Evolutionary conservation across 805 yeast species (phyloP).

Genomic region (Hyphopichia homilentoma): DNA sequence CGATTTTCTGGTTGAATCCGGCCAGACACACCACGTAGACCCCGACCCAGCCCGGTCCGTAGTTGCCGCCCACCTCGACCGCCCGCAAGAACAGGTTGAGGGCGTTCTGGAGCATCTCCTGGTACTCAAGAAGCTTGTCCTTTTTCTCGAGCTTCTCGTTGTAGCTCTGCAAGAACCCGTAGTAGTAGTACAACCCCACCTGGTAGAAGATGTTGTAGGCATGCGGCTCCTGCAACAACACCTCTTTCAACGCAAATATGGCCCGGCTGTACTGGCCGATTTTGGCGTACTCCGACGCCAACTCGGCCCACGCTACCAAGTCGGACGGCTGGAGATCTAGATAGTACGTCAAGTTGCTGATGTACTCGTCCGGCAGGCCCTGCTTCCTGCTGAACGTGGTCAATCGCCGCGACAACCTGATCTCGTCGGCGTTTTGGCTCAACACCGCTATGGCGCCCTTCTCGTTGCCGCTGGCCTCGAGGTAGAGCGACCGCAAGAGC

Average conservation of each 20-base stretch:
- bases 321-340: slow-evolving; percentile 72
- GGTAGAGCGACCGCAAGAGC: slow-evolving; percentile 50
- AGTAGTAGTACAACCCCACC: slow-evolving; percentile 46
- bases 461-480: slow-evolving; percentile 49
- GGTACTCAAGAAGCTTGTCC: slow-evolving; percentile 25
- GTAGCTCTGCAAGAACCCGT: slow-evolving; percentile 21
- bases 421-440: slow-evolving; percentile 30
- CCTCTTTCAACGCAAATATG: slow-evolving; percentile 64
- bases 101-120: slow-evolving; percentile 22
- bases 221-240: slow-evolving; percentile 61
- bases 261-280: slow-evolving; percentile 67
- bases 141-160: slow-evolving; percentile 17
- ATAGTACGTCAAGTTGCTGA: slow-evolving; percentile 50
- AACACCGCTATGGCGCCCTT: slow-evolving; percentile 24
- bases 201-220: slow-evolving; percentile 65
- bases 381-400: slow-evolving; percentile 28
- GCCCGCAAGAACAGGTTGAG: slow-evolving; percentile 59
- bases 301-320: slow-evolving; percentile 72
- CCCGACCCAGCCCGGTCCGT: slow-evolving; percentile 74
- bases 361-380: slow-evolving; percentile 32
- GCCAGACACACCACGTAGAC: slow-evolving; percentile 34
- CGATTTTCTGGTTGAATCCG: slow-evolving; percentile 16
- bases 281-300: slow-evolving; percentile 59
- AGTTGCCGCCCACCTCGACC: slow-evolving; percentile 71
- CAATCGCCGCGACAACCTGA: slow-evolving; percentile 33